phyloP scores from a whole-genome alignment of 441 rosid genomes.

The Dalechampia spathulata region DNA sequence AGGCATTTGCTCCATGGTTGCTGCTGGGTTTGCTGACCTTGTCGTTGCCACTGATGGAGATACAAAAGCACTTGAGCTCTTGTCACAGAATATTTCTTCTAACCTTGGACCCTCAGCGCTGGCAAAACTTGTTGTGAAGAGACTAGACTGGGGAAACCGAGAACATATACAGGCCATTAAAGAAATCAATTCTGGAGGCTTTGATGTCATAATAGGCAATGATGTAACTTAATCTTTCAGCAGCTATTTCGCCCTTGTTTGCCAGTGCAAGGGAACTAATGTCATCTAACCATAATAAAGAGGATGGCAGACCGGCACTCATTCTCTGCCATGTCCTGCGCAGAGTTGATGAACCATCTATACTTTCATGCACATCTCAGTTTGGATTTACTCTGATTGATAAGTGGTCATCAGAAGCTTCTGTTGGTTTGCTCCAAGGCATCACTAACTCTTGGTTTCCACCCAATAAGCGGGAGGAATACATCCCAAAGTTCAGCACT shows the following conservation, averaged over 20 bases:
- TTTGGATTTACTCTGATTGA: constrained; percentile 62
- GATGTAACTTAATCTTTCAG: constrained; percentile 70
- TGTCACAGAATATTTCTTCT: constrained; percentile 42
- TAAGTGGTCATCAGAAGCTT: constrained; percentile 42
- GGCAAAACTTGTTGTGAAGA: constrained; percentile 37
- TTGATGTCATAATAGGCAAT: constrained; percentile 71
- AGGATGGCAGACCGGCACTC: constrained; percentile 34
- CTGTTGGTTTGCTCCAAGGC: constrained; percentile 21
- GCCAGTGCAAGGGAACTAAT: constrained; percentile 63
- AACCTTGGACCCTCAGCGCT: constrained; percentile 40
- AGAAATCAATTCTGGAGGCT: constrained; percentile 35
- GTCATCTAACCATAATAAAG: constrained; percentile 16
- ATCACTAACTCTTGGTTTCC: constrained; percentile 58
- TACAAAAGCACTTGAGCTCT: constrained; percentile 45
- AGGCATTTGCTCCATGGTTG: constrained; percentile 85
- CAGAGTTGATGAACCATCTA: constrained; percentile 63
- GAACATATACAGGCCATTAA: constrained; percentile 50
- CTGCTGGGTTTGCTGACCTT: constrained; percentile 46
- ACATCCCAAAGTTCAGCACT: constrained; percentile 50
- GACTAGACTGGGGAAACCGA: constrained; percentile 74
- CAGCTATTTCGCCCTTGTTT: constrained; percentile 67
- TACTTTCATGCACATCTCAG: constrained; percentile 55
- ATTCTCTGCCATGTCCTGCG: constrained; percentile 74
- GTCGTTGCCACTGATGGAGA: constrained; percentile 84
- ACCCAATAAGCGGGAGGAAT: constrained; percentile 17